Evolutionary conservation across 2,329 filamentous ascomycete species (phyloP).

Genomic region (Aureobasidium pullulans): DNA sequence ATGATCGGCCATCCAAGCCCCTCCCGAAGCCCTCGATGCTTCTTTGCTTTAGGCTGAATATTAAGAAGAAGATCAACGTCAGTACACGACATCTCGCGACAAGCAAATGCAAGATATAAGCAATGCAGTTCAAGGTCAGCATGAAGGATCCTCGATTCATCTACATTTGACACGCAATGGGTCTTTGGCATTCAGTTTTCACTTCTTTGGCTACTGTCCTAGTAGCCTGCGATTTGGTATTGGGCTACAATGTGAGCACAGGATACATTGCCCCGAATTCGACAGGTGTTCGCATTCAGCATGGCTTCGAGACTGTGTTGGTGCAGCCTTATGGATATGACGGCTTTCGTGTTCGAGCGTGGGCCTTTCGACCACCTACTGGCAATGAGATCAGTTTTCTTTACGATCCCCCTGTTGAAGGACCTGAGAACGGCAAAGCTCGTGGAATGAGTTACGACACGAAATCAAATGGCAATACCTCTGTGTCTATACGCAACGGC

Average conservation of each 20-base stretch:
- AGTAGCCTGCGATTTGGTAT: not conserved
- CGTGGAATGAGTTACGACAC: constrained; percentile 29
- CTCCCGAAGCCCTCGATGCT: too few species aligned
- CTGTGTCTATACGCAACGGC: constrained; percentile 29
- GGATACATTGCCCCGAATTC: constrained; percentile 21
- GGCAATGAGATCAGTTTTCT: constrained; percentile 32
- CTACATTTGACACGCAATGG: too few species aligned
- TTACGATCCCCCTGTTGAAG: constrained; percentile 34
- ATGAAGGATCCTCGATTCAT: too few species aligned
- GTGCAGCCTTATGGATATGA: constrained; percentile 35
- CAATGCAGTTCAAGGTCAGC: too few species aligned
- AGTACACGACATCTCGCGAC: too few species aligned
- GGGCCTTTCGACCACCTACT: constrained; percentile 30
- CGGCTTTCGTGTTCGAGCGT: constrained; percentile 33
- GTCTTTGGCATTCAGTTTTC: too few species aligned
- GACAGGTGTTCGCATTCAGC: constrained; percentile 28
- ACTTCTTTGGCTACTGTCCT: not conserved
- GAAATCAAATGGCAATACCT: constrained; percentile 26
- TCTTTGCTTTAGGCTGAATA: too few species aligned
- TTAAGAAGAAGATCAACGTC: too few species aligned
- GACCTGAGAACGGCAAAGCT: constrained; percentile 27
- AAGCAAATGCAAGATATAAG: too few species aligned
- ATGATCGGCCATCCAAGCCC: too few species aligned
- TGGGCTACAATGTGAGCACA: not conserved
- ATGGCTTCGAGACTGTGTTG: constrained; percentile 33